Conservation (phyloP, 2,329 filamentous ascomycete genomes). For the Scortechinia acanthostroma region DNA sequence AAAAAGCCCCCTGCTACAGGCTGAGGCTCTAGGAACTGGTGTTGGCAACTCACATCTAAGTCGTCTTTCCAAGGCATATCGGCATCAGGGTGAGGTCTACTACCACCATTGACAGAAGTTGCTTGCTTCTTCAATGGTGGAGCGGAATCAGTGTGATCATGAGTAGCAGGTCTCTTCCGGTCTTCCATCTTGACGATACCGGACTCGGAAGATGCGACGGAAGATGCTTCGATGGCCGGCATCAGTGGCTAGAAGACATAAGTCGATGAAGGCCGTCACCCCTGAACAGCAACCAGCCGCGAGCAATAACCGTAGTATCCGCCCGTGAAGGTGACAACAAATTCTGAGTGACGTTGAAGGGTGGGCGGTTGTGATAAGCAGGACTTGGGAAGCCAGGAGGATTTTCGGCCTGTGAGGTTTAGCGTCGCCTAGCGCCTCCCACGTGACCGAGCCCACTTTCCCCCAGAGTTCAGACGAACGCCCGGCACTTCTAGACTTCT, state of each 20-base stretch:
- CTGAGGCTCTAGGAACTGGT: too few relatives aligned
- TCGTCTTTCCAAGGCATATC: constrained; percentile 1
- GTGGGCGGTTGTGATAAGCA: neutral
- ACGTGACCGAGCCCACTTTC: constrained; percentile 1
- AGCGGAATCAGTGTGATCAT: constrained; percentile 44
- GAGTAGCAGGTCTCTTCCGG: constrained; percentile 58
- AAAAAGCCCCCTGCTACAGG: too few relatives aligned
- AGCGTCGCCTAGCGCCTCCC: neutral
- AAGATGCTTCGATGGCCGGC: neutral
- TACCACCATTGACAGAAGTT: constrained; percentile 14
- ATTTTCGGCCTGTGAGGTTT: neutral
- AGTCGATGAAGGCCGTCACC: neutral
- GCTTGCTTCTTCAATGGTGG: constrained; percentile 61
- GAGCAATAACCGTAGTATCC: neutral
- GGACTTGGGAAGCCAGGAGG: neutral
- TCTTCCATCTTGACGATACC: constrained; percentile 62
- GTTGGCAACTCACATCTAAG: neutral
- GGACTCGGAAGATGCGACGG: neutral
- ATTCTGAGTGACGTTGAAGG: neutral
- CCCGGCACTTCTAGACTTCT: neutral
- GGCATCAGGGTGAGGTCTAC: neutral
- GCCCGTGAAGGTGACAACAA: neutral
- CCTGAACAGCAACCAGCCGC: neutral
- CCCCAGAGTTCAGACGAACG: neutral
- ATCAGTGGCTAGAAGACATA: constrained; percentile 2